Conservation (phyloP, 768 basidiomycete species). For the Mrakia hoshinonis region DNA sequence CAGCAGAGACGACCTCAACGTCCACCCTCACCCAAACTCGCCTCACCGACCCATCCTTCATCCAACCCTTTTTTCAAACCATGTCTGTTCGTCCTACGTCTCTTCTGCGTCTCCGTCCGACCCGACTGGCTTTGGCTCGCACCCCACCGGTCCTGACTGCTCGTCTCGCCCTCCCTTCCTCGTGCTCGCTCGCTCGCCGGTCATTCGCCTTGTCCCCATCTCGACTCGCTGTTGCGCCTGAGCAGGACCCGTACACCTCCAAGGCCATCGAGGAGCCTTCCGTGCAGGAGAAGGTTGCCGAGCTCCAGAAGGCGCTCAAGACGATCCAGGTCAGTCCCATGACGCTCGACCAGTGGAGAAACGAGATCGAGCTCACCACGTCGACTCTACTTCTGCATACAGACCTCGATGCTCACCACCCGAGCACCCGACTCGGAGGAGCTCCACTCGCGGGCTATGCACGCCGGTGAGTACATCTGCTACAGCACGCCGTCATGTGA, state of each 20-base stretch:
- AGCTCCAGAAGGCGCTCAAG: neutral
- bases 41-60: neutral
- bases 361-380: neutral
- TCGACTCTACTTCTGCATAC: neutral
- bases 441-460: conserved; percentile 25
- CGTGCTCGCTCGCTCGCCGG: neutral
- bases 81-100: conserved; percentile 10
- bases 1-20: too few species aligned
- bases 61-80: neutral
- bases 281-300: conserved; percentile 13
- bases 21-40: neutral
- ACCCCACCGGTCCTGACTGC: neutral
- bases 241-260: conserved; percentile 18
- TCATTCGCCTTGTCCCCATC: neutral
- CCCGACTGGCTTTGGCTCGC: neutral
- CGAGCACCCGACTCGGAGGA: conserved; percentile 27
- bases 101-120: neutral
- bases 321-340: conserved; percentile 5
- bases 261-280: neutral
- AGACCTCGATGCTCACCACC: conserved; percentile 27
- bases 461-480: neutral
- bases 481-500: too few species aligned
- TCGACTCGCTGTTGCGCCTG: neutral
- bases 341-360: neutral
- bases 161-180: neutral